These are phyloP conservation scores for Beauveria varroae DNA, from an alignment of 2,329 filamentous ascomycete species.

Conservation along the genomic window DNA sequence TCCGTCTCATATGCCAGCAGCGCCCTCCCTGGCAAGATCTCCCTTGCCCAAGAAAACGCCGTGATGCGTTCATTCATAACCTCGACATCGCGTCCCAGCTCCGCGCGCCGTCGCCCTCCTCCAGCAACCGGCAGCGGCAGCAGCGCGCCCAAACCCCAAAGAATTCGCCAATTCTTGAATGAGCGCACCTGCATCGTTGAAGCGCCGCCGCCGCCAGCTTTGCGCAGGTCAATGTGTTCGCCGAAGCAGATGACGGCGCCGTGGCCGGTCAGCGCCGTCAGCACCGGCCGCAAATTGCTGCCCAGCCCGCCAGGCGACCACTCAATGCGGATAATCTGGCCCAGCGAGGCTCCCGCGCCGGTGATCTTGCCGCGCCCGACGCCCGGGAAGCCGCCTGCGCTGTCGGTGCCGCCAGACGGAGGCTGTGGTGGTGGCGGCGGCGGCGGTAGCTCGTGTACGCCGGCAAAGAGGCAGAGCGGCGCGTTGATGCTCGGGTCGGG, in stretches of 20 bases:
- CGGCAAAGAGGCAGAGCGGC: constrained; percentile 5
- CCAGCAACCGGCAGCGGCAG: constrained; percentile 37
- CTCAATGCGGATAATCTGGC: constrained; percentile 44
- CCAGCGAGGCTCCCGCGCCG: constrained; percentile 33
- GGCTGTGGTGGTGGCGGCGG: background rate
- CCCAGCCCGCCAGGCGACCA: constrained; percentile 56
- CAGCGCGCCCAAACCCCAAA: constrained; percentile 49
- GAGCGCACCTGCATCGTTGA: constrained; percentile 27
- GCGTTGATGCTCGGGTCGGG: constrained; percentile 9
- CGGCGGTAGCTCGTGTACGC: background rate
- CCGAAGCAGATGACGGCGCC: constrained; percentile 45
- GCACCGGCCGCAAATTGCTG: constrained; percentile 42
- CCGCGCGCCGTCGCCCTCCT: constrained; percentile 1
- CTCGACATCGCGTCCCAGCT: constrained; percentile 19
- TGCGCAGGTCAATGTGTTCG: constrained; percentile 31
- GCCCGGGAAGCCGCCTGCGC: background rate
- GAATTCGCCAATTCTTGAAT: constrained; percentile 43
- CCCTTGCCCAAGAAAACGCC: constrained; percentile 46
- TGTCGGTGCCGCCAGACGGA: background rate
- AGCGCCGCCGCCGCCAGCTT: constrained; percentile 11
- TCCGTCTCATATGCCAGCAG: constrained; percentile 48
- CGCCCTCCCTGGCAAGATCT: constrained; percentile 32
- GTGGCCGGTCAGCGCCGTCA: constrained; percentile 42
- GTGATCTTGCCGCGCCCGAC: constrained; percentile 1
- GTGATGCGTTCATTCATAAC: constrained; percentile 39